Base-by-base conservation (phyloP, 495 filamentous ascomycete genomes). In the Opeltia flavorubescens region DNA sequence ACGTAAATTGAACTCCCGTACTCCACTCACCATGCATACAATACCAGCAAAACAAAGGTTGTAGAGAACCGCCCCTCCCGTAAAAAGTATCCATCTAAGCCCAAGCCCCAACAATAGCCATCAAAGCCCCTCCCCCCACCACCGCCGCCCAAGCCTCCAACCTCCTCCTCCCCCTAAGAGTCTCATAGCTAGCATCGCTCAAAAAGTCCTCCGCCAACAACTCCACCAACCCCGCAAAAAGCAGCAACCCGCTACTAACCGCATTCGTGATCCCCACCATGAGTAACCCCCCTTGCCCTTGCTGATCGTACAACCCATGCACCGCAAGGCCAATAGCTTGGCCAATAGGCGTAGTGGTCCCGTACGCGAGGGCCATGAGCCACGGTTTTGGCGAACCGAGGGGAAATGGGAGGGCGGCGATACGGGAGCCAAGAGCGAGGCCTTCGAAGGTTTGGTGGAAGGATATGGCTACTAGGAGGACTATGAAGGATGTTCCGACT, bases 281-380 rank as follows among this genome's bases (percentile, higher is more conserved):
- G 25, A 95, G 69, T 46, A 96, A 60, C 0, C 89, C 89, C 0
- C 82, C 80, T 51, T 87, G 73, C 54, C 81, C 86, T 28, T 72
- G 70, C 17, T 89, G 89, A 52, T 91, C 84, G 59, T 95, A 96
- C 23, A 94, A 63, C 25, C 76, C 79, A 59, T 94, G 86, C 15
- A 94, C 71, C 18, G 78, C 65, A 7, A 96, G 66, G 0, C 89
- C 89, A 42, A 95, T 82, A 2, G 86, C 86, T 59, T 96, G 89
- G 11, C 89, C 89, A 30, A 94, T 65, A 1, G 89, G 89, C 1
- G 89, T 95, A 1, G 89, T 96, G 34, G 80, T 77, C 21, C 89
- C 89, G 55, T 93, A 96, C 2, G 89, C 86, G 6, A 91, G 67
- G 4, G 82, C 84, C 89, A 96, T 96, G n/a, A 94, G 70, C 88